Evolutionary conservation across 2,329 filamentous ascomycete genomes (phyloP), one percentile per base, ranked within the genome.

Genomic region (Microdochium trichocladiopsis): DNA sequence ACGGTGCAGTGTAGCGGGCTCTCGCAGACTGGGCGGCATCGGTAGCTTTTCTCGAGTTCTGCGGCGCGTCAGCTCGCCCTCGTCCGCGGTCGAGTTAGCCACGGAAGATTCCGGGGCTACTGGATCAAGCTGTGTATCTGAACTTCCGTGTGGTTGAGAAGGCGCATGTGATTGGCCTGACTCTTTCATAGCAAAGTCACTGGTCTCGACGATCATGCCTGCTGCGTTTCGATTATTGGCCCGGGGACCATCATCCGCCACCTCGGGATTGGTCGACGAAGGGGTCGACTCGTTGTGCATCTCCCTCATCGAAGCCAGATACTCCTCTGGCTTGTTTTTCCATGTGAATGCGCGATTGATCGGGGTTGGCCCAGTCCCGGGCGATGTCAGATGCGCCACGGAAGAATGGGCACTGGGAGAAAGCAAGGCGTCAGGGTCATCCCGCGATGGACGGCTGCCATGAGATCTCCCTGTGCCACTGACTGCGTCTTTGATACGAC

Each of bases 401-500:
- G 72, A 69, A 12, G 68, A 66, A 50, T 70, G 67, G 2, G 69
- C 66, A 43, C 72, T 52, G 22, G 66, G 61, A 14, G 69, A 63
- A 25, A 71, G 65, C 36, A 68, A 68, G 3, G 64, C 67, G 24
- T 60, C 66, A 21, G 67, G 67, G n/a, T 82, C 81, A 51, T 86
- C 82, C 58, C 73, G 80, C 3, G 81, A 83, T n/a, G 75, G 74
- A 14, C 78, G 76, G 57, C 68, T 75, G 48, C 63, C 61, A 54
- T 86, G 80, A 2, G 79, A 77, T 56, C 75, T 75, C 11, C 71
- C 72, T 14, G 76, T 75, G 1, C 89, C 88, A 33, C 61, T 65
- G 33, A 96, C 87, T 2, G 85, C 90, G 63, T 93, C 90, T 63
- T 92, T 92, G 66, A 96, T 91, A 33, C 89, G 84, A 2, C 88